A percentile compares a stretch with the other conserved stretches of the same genome.
Evolutionary conservation across 192 early-diverging fungal genomes (phyloP).

Genomic region (Podila epicladia): DNA sequence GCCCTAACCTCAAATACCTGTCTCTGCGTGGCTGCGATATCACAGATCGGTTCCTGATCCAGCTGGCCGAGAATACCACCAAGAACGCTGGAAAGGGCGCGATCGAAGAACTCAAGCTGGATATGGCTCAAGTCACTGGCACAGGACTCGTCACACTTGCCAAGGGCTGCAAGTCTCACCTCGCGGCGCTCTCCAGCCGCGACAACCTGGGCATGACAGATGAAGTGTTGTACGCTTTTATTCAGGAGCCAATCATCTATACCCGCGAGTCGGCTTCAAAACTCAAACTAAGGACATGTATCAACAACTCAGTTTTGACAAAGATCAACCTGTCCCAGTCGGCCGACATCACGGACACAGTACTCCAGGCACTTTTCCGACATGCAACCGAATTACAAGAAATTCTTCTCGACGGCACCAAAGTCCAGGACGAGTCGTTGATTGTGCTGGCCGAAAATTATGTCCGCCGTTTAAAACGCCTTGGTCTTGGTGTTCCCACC

Average conservation of each 20-base stretch:
- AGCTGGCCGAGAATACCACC: background rate
- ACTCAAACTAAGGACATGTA: background rate
- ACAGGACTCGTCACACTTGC: conserved; percentile 10
- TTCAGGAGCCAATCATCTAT: background rate
- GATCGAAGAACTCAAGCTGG: conserved; percentile 6
- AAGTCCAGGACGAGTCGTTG: conserved; percentile 13
- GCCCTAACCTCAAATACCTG: conserved; percentile 15
- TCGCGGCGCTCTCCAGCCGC: background rate
- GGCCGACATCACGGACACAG: background rate
- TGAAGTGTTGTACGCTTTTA: conserved; percentile 6
- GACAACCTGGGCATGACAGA: background rate
- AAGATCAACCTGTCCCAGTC: conserved; percentile 7
- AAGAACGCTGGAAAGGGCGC: background rate
- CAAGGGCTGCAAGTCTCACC: background rate
- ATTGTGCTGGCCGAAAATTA: conserved; percentile 14
- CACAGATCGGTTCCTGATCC: conserved; percentile 7
- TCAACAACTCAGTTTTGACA: conserved; percentile 15
- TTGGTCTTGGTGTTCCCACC: conserved; percentile 12
- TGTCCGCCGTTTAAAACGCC: conserved; percentile 6
- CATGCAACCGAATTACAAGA: conserved; percentile 14
- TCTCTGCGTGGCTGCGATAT: conserved; percentile 16
- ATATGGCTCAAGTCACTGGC: conserved; percentile 3
- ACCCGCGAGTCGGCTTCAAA: background rate
- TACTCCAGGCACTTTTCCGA: conserved; percentile 7
- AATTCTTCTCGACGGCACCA: background rate